Conservation (phyloP, 192 early-diverging fungal species). For the Lunasporangiospora selenospora region DNA sequence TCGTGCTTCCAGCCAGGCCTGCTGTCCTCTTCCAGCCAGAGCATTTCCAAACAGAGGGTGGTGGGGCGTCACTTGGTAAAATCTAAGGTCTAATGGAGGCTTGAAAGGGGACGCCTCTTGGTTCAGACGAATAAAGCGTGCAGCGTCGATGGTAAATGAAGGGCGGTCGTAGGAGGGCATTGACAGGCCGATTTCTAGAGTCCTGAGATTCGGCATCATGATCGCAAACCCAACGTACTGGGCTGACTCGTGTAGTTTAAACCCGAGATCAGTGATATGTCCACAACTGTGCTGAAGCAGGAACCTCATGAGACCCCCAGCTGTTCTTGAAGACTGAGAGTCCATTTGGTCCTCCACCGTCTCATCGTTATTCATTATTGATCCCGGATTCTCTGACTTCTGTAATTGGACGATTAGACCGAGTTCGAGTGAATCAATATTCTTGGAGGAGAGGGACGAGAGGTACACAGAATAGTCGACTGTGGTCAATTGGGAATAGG, state of each 20-base stretch:
- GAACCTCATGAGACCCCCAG: too few species aligned
- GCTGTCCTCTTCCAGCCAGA: background rate
- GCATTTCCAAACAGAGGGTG: background rate
- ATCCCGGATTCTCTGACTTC: too few species aligned
- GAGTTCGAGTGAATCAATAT: too few species aligned
- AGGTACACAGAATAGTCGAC: too few species aligned
- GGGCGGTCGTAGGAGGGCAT: background rate
- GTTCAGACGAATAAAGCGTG: constrained; percentile 1
- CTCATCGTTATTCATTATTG: too few species aligned
- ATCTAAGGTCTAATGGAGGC: background rate
- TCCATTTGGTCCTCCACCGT: too few species aligned
- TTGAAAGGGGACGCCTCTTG: background rate
- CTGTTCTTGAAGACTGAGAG: too few species aligned
- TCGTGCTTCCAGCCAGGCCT: too few species aligned
- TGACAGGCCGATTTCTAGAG: background rate
- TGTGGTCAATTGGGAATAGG: too few species aligned
- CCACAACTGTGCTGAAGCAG: background rate
- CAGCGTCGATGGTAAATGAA: background rate
- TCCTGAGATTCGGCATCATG: background rate
- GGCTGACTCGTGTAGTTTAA: background rate
- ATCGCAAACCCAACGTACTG: background rate
- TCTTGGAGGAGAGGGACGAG: too few species aligned
- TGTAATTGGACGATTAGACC: too few species aligned
- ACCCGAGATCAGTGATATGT: background rate
- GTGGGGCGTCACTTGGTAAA: background rate